Evolutionary conservation across 75 land plant species (phyloP).

Genomic region (Isoetes taiwanensis): DNA sequence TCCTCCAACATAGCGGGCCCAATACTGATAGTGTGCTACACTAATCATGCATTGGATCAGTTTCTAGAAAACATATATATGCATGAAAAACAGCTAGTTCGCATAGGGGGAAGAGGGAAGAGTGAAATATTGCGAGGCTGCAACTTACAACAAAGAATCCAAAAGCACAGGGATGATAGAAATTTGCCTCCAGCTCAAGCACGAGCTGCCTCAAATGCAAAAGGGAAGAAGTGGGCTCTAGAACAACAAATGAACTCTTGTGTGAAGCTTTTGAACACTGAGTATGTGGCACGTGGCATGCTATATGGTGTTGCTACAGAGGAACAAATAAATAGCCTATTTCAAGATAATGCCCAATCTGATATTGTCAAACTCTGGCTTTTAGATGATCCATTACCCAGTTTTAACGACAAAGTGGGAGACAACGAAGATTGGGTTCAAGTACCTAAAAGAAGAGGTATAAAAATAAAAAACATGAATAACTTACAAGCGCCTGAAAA

Average conservation of each 20-base stretch:
- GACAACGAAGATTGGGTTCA: not conserved
- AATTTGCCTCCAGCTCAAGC: not conserved
- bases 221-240: not conserved
- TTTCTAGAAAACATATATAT: conserved; percentile 12
- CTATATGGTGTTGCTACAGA: conserved; percentile 8
- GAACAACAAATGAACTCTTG: not conserved
- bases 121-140: not conserved
- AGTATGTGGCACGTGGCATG: not conserved
- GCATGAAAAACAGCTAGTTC: not conserved
- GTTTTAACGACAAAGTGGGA: not conserved
- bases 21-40: conserved; percentile 13
- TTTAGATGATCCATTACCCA: not conserved
- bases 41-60: conserved; percentile 24
- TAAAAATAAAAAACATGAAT: not conserved
- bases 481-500: too few species aligned
- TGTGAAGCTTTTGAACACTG: not conserved
- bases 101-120: conserved; percentile 22
- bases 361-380: conserved; percentile 6
- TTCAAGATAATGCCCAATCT: not conserved
- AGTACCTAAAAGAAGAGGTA: not conserved
- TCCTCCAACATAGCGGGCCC: not conserved
- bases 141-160: not conserved
- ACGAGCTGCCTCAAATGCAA: not conserved
- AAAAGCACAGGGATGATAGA: not conserved
- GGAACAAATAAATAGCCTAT: not conserved